Percentiles rank a stretch among this genome's conserved stretches.
phyloP scores from a whole-genome alignment of 1,284 basidiomycete genomes.

The Marasmius sp. region DNA sequence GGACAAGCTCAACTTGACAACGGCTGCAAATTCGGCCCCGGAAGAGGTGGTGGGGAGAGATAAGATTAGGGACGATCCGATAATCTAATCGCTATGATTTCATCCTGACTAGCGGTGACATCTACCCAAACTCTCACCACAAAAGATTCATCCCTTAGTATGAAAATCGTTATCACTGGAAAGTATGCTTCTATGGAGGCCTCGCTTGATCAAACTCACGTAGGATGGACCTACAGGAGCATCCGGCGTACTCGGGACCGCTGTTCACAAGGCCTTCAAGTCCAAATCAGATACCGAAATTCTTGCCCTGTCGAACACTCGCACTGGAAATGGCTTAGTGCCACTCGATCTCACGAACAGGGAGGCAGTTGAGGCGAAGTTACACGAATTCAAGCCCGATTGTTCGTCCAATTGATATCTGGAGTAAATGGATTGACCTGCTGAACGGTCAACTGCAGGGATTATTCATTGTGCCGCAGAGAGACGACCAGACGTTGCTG shows the following conservation, averaged over 20 bases:
- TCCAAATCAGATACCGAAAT: constrained; percentile 38
- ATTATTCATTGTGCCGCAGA: constrained; percentile 87
- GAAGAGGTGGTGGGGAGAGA: no score
- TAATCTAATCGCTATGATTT: no score
- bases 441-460: constrained; percentile 42
- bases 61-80: no score
- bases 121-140: not conserved
- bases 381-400: constrained; percentile 58
- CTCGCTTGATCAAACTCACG: not conserved
- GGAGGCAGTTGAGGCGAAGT: constrained; percentile 45
- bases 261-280: constrained; percentile 62
- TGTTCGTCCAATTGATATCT: constrained; percentile 44
- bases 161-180: constrained; percentile 54
- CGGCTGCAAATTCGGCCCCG: no score
- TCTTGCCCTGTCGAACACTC: constrained; percentile 64
- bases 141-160: not conserved
- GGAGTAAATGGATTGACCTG: not conserved
- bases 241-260: constrained; percentile 74
- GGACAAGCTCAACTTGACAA: no score
- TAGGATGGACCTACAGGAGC: constrained; percentile 52
- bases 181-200: constrained; percentile 9
- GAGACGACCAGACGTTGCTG: constrained; percentile 79
- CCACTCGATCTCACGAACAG: constrained; percentile 62
- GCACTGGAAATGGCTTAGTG: constrained; percentile 49
- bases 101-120: not conserved